These are phyloP conservation scores for Kalaharituber pfeilii DNA, from an alignment of 2,329 filamentous ascomycete genomes.

Conservation along the genomic window DNA sequence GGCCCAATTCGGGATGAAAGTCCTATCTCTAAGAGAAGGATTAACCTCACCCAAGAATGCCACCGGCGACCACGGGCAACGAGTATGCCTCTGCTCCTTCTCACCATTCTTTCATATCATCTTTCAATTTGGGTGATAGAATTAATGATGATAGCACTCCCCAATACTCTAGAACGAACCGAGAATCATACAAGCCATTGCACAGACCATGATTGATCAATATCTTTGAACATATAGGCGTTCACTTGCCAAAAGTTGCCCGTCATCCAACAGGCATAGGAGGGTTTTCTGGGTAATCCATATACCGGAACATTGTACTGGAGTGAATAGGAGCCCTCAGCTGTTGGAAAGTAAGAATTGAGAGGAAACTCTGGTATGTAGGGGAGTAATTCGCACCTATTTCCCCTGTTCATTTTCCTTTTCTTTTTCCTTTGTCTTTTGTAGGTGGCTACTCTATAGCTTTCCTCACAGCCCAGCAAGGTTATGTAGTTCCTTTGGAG, in stretches of 20 bases:
- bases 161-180: constrained; percentile 54
- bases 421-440: no score
- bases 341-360: constrained; percentile 57
- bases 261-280: constrained; percentile 77
- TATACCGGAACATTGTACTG: constrained; percentile 95
- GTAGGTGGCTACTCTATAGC: no score
- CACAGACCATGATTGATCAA: constrained; percentile 98
- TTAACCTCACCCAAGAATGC: constrained; percentile 21
- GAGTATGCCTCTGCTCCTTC: constrained; percentile 34
- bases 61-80: constrained; percentile 16
- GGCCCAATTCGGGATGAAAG: not conserved
- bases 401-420: not conserved
- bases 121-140: constrained; percentile 80
- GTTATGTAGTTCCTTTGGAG: no score
- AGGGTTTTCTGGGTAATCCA: constrained; percentile 98
- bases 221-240: constrained; percentile 98
- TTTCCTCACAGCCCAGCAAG: no score
- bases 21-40: constrained; percentile 17
- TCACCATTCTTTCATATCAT: constrained; percentile 75
- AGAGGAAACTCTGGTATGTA: constrained; percentile 47
- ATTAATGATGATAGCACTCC: constrained; percentile 31
- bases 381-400: no score
- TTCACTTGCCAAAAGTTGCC: constrained; percentile 71
- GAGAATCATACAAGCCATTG: constrained; percentile 97
- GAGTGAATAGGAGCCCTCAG: constrained; percentile 76